Conservation (phyloP, 495 filamentous ascomycete species). For the Halenospora varia region DNA sequence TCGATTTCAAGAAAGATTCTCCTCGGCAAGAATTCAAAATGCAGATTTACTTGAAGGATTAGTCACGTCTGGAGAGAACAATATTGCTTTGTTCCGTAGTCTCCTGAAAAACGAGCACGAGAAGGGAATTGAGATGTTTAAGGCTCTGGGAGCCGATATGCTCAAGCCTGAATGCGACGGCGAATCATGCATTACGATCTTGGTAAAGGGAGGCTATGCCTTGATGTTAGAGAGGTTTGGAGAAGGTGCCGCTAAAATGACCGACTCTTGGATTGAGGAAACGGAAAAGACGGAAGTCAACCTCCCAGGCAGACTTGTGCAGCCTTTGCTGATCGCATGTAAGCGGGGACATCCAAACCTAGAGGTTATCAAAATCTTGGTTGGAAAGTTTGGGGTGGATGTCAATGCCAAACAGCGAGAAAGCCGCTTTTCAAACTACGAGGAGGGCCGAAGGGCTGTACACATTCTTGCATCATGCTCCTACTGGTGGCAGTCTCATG, state of each 20-base stretch:
- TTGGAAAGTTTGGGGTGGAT: conserved; percentile 34
- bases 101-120: not conserved
- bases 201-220: not conserved
- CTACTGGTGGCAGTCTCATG: not conserved
- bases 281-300: not conserved
- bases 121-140: not conserved
- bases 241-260: not conserved
- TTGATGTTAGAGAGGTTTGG: not conserved
- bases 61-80: not conserved
- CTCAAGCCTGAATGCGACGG: not conserved
- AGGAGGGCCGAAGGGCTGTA: not conserved
- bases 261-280: conserved; percentile 1
- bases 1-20: not conserved
- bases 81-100: not conserved
- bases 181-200: not conserved
- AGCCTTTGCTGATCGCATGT: not conserved
- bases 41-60: not conserved
- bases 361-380: conserved; percentile 35
- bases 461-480: not conserved
- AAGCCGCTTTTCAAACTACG: not conserved
- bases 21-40: not conserved
- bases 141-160: not conserved
- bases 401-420: conserved; percentile 19
- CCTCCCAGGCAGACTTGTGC: conserved; percentile 9
- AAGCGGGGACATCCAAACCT: conserved; percentile 33